Evolutionary conservation across 78 protist species (phyloP).

Genomic region (Dictyostelium discoideum): DNA sequence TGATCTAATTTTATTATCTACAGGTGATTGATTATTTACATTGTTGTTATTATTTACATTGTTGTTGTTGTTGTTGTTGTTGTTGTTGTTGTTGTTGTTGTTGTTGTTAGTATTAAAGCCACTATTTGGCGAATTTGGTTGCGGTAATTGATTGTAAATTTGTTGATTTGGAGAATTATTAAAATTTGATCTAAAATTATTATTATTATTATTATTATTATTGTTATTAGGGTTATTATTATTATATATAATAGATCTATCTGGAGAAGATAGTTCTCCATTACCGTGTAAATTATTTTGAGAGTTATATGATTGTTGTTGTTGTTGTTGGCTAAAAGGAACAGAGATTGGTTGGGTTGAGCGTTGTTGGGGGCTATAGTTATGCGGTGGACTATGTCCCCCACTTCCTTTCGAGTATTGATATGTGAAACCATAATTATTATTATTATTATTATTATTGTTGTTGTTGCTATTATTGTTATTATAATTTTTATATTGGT

Average conservation of each 20-base stretch:
- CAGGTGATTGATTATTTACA: background rate
- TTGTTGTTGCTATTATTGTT: background rate
- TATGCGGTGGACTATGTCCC: background rate
- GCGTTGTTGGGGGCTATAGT: background rate
- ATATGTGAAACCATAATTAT: background rate
- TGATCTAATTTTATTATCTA: background rate
- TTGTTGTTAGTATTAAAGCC: background rate
- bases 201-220: background rate
- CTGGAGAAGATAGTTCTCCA: background rate
- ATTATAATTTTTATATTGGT: background rate
- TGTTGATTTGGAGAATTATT: constrained; percentile 2
- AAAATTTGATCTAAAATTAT: background rate
- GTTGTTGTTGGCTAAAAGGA: background rate
- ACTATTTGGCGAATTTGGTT: background rate
- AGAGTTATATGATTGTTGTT: background rate
- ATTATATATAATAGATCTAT: background rate
- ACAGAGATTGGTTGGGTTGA: background rate
- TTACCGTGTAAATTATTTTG: background rate
- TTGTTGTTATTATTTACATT: constrained; percentile 1
- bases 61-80: background rate
- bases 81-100: background rate
- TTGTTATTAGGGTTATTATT: background rate
- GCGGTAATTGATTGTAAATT: background rate
- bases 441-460: background rate
- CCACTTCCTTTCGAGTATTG: background rate